Conservation (phyloP, 1,139 yeast genomes). For the Taphrina pruni region DNA sequence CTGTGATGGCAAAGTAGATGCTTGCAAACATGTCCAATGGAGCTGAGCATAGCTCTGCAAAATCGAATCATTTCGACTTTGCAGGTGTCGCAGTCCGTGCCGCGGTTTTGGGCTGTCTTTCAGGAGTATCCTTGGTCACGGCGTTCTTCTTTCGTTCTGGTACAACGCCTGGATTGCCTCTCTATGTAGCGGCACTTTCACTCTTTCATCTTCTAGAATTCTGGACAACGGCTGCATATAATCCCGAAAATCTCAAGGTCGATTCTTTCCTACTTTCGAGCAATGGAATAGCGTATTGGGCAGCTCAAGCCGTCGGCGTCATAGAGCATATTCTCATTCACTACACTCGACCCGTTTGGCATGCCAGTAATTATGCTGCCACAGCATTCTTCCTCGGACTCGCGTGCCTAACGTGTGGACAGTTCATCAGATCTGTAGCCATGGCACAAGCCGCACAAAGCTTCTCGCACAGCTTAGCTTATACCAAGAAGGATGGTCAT, state of each 20-base stretch:
- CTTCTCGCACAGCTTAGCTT: constrained; percentile 81
- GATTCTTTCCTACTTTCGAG: constrained; percentile 71
- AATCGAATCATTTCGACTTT: constrained; percentile 17
- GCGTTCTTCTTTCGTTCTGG: constrained; percentile 30
- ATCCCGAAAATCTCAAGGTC: constrained; percentile 66
- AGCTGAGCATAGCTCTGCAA: neutral
- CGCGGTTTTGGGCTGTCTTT: constrained; percentile 47
- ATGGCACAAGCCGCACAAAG: constrained; percentile 88
- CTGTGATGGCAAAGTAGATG: no score
- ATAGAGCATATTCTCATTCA: constrained; percentile 57
- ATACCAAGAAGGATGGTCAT: constrained; percentile 62
- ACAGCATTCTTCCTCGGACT: constrained; percentile 56
- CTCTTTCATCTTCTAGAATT: constrained; percentile 83
- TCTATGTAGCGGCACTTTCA: constrained; percentile 62
- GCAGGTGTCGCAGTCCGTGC: constrained; percentile 45
- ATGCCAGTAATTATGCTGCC: constrained; percentile 48
- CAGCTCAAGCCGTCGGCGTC: constrained; percentile 65
- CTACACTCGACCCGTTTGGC: constrained; percentile 52
- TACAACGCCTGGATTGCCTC: constrained; percentile 50
- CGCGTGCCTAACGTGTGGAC: constrained; percentile 63
- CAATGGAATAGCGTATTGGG: constrained; percentile 69
- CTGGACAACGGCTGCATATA: constrained; percentile 74
- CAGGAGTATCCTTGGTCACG: constrained; percentile 40
- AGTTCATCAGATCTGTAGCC: constrained; percentile 68
- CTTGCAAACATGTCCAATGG: no score